phyloP scores from a whole-genome alignment of 495 filamentous ascomycete genomes.

The Friedmanniomyces simplex region DNA sequence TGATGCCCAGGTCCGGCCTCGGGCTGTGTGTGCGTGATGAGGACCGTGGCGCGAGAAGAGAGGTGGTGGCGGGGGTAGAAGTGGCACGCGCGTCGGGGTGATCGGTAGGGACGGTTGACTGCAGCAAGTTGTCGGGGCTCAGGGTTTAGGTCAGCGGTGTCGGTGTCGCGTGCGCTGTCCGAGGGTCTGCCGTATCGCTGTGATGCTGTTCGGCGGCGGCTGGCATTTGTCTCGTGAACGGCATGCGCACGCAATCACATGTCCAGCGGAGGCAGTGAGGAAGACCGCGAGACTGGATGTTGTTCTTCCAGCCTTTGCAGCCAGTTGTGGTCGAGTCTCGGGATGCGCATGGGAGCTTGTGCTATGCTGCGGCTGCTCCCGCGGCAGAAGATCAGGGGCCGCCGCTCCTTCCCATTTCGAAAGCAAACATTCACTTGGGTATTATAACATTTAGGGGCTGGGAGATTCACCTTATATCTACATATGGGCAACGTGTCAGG shows the following conservation, averaged over 20 bases:
- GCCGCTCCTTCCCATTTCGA: background rate
- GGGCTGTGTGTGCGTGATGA: background rate
- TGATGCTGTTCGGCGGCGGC: background rate
- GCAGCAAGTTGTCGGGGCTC: no score
- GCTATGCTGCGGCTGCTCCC: no score
- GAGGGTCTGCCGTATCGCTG: background rate
- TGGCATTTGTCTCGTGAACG: background rate
- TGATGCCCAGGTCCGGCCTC: no score
- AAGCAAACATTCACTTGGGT: no score
- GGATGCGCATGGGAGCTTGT: background rate
- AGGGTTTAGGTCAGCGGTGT: background rate
- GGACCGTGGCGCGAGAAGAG: background rate
- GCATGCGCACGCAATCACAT: background rate
- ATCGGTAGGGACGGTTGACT: background rate
- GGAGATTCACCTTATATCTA: no score
- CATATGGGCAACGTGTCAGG: no score
- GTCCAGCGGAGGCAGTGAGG: background rate
- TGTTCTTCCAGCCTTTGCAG: background rate
- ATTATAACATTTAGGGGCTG: no score
- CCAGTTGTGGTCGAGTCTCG: background rate
- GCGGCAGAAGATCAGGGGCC: no score
- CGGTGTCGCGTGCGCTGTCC: conserved; percentile 2
- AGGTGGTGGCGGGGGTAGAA: background rate
- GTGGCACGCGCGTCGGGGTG: background rate
- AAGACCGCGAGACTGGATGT: background rate